Conservation (phyloP, 331 rosid genomes). For the Malus hybrid region DNA sequence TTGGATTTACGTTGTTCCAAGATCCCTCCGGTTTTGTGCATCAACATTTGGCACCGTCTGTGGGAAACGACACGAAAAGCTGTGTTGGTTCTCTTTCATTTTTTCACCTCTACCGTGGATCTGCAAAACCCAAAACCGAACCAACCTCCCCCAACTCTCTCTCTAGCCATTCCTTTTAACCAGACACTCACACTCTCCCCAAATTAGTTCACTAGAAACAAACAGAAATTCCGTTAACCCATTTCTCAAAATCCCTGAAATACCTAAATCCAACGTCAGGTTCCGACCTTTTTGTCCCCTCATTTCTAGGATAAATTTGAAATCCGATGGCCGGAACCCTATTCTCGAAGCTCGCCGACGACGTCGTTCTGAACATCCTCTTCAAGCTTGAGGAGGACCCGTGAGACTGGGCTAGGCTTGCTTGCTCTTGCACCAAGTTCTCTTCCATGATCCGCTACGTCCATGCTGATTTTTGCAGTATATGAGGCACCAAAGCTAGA, state of each 20-base stretch:
- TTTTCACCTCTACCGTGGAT: too few species aligned
- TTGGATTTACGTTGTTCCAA: too few species aligned
- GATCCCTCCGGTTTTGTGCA: too few species aligned
- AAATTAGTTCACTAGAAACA: neutral
- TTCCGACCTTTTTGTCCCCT: neutral
- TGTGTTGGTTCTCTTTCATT: too few species aligned
- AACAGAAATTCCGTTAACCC: neutral
- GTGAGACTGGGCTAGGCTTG: conserved; percentile 73
- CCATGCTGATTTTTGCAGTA: conserved; percentile 85
- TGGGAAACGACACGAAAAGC: too few species aligned
- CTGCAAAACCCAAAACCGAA: too few species aligned
- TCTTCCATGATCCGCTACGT: conserved; percentile 39
- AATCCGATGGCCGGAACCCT: conserved; percentile 16
- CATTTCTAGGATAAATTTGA: neutral
- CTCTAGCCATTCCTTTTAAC: neutral
- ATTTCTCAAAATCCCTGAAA: neutral
- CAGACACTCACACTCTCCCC: neutral
- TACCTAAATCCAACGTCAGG: neutral
- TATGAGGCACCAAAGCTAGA: conserved; percentile 79
- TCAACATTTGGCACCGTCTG: too few species aligned
- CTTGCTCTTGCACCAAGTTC: conserved; percentile 74
- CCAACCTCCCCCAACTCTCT: neutral
- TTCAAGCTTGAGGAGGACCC: conserved; percentile 71
- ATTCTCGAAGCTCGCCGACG: conserved; percentile 59
- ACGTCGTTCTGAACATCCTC: conserved; percentile 54